A percentile compares a stretch with the other conserved stretches of the same genome.
Conservation (phyloP, 345 rosid species). For the Ricinus communis region DNA sequence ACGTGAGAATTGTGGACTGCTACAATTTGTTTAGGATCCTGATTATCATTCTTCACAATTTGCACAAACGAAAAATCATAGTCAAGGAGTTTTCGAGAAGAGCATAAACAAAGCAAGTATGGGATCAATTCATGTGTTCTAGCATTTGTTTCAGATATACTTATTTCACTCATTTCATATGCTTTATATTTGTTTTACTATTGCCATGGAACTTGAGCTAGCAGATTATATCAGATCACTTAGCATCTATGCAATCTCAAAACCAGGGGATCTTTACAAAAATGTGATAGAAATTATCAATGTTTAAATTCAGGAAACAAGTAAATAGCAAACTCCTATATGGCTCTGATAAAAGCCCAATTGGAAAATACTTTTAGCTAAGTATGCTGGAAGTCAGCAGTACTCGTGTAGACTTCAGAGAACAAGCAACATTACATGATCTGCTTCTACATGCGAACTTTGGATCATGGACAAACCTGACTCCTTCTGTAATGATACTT, state of each 20-base stretch:
- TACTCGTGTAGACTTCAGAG: neutral
- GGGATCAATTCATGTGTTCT: slow-evolving; percentile 14
- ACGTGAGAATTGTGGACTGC: slow-evolving; percentile 77
- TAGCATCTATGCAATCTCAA: neutral
- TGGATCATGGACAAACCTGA: slow-evolving; percentile 56
- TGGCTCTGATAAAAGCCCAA: neutral
- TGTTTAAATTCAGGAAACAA: neutral
- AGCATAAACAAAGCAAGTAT: slow-evolving; percentile 18
- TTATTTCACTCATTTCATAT: neutral
- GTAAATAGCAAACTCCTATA: neutral
- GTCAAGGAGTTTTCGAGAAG: slow-evolving; percentile 22
- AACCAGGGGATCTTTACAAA: neutral
- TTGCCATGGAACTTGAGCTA: neutral
- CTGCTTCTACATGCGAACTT: slow-evolving; percentile 9
- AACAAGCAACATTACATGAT: slow-evolving; percentile 12
- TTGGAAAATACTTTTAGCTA: neutral
- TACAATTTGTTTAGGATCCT: slow-evolving; percentile 67
- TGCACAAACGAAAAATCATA: slow-evolving; percentile 24
- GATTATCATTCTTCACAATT: slow-evolving; percentile 63
- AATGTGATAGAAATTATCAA: neutral
- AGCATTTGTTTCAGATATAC: neutral
- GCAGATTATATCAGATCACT: neutral
- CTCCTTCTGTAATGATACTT: slow-evolving; percentile 55
- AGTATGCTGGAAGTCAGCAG: neutral
- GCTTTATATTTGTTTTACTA: neutral